Base-by-base conservation (phyloP, 345 rosid genomes). In the Erucastrum elatum region DNA sequence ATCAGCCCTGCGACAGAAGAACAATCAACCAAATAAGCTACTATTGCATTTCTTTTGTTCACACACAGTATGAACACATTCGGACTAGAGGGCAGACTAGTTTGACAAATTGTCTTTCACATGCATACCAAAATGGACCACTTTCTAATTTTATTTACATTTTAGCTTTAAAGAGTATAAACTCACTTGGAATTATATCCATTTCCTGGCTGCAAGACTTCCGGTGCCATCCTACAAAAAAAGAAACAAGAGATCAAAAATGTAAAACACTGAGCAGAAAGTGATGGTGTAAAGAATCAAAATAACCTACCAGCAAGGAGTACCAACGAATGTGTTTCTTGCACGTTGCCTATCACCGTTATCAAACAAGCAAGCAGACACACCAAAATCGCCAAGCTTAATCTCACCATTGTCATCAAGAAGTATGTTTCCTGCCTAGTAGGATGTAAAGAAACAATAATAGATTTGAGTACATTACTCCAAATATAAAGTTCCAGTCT, bases 181-280 rank as follows among this genome's bases (percentile, higher is more conserved):
- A 86, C 99, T 85, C 76, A 95, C 99, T 93, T 96, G 78, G 94
- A 93, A 87, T 96, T 88, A 79, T 96, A 96, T 85, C 99, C 98
- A 81, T 92, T 88, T 78, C 95, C 97, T 17, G 94, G 98, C 90
- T 96, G 99, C 84, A 96, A 83, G 34, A 96, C 99, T 85, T 96
- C 99, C 0, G 98, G 99, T 51, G 99, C 99, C 97, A 93, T 96
- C 99, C 99, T 96, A 87, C 67, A 82, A 80, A 75, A 64, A 30
- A 64, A 30, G 74, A 68, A 76, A 79, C 55, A 78, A 56, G 56
- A 70, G 56, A 27, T 8, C 27, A 65, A 58, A 29, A 65, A 70
- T 59, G 68, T 17, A 26, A 75, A 34, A 5, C 17, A 58, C 7
- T 33, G 73, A 64, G 71, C 12, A 49, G 3, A 66, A 16, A 65